Conservation (phyloP, 768 basidiomycete genomes). For the Mycena polygramma region DNA sequence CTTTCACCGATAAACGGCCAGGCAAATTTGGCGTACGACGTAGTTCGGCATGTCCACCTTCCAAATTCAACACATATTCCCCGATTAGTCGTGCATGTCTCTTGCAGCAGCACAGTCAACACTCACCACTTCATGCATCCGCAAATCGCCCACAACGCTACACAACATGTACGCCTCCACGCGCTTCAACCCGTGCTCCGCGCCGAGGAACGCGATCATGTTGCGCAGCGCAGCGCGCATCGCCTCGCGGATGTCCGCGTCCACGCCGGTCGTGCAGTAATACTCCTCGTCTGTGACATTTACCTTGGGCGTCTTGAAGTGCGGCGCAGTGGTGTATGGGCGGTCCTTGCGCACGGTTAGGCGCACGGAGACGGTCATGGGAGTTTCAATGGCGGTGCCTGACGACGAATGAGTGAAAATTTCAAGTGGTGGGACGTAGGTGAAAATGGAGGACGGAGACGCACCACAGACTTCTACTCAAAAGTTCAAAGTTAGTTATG, state of each 20-base stretch:
- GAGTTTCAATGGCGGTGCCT: conserved; percentile 77
- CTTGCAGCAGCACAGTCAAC: background rate
- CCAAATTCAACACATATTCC: background rate
- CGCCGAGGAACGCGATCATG: conserved; percentile 68
- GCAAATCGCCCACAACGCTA: conserved; percentile 70
- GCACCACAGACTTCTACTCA: conserved; percentile 71
- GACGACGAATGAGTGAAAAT: background rate
- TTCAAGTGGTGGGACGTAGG: too few relatives aligned
- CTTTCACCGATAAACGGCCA: background rate
- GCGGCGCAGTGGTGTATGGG: conserved; percentile 69
- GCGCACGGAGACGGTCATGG: conserved; percentile 67
- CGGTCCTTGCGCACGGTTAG: conserved; percentile 70
- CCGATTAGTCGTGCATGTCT: background rate
- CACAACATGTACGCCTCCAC: conserved; percentile 72
- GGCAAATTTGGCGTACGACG: conserved; percentile 51
- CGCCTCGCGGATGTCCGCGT: conserved; percentile 67
- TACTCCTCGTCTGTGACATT: conserved; percentile 51
- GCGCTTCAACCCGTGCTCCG: conserved; percentile 56
- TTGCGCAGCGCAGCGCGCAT: conserved; percentile 67
- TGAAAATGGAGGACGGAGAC: background rate
- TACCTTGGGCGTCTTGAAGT: conserved; percentile 57
- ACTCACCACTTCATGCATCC: conserved; percentile 73
- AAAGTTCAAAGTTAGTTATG: too few relatives aligned
- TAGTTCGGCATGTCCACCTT: conserved; percentile 79
- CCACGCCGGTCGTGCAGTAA: conserved; percentile 72